phyloP scores from a whole-genome alignment of 352 stramenopile genomes.

The Globisporangium polare region DNA sequence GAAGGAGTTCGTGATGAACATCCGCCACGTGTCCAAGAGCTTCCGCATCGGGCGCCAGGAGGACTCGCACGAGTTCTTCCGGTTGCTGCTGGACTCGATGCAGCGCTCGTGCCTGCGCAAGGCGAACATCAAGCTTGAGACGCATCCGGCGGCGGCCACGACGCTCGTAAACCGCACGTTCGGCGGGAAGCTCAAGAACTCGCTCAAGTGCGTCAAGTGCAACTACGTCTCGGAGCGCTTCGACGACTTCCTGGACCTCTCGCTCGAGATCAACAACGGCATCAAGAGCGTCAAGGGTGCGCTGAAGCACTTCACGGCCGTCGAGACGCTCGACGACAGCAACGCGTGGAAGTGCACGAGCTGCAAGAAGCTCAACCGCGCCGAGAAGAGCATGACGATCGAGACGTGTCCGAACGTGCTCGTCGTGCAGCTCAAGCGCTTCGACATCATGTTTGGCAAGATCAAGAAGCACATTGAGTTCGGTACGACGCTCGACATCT shows the following conservation, averaged over 20 bases:
- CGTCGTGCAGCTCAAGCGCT: slow-evolving; percentile 90
- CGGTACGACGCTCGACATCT: slow-evolving; percentile 57
- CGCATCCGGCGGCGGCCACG: slow-evolving; percentile 46
- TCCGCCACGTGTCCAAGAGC: slow-evolving; percentile 78
- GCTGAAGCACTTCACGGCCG: slow-evolving; percentile 77
- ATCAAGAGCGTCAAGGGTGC: slow-evolving; percentile 72
- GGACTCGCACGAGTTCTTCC: slow-evolving; percentile 92
- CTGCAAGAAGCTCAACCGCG: slow-evolving; percentile 72
- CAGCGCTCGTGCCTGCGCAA: slow-evolving; percentile 71
- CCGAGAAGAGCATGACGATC: slow-evolving; percentile 83
- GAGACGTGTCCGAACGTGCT: slow-evolving; percentile 80
- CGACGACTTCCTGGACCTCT: slow-evolving; percentile 88
- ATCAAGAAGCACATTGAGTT: slow-evolving; percentile 89
- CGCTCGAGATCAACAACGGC: slow-evolving; percentile 77
- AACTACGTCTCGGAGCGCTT: slow-evolving; percentile 72
- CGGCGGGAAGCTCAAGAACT: slow-evolving; percentile 76
- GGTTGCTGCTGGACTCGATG: slow-evolving; percentile 84
- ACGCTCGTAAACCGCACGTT: slow-evolving; percentile 86
- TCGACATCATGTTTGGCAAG: slow-evolving; percentile 85
- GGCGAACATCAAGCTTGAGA: slow-evolving; percentile 71
- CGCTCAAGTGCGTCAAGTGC: slow-evolving; percentile 85
- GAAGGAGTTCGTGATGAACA: slow-evolving; percentile 81
- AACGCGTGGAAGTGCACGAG: slow-evolving; percentile 87
- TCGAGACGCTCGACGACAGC: slow-evolving; percentile 75
- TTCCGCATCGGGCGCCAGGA: slow-evolving; percentile 89